phyloP scores from a whole-genome alignment of 768 basidiomycete genomes.

The Infundibulicybe gibba region DNA sequence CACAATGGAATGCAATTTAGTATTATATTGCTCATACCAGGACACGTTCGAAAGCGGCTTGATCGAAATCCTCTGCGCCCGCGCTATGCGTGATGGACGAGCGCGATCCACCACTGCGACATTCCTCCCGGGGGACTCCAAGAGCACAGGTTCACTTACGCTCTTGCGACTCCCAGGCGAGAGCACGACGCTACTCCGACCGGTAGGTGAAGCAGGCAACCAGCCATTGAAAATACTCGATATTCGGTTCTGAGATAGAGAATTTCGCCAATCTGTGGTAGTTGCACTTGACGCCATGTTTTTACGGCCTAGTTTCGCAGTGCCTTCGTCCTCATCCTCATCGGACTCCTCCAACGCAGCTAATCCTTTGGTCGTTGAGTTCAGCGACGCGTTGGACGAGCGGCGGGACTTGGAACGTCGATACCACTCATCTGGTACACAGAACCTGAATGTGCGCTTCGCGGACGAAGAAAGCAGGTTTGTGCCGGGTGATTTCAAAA shows the following conservation, averaged over 20 bases:
- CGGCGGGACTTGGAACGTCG: slow-evolving; percentile 60
- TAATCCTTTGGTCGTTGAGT: slow-evolving; percentile 45
- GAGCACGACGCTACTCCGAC: slow-evolving; percentile 25
- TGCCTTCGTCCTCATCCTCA: slow-evolving; percentile 50
- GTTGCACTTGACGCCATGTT: slow-evolving; percentile 12
- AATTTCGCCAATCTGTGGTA: slow-evolving; percentile 46
- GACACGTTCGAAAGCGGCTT: slow-evolving; percentile 59
- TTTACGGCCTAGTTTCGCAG: slow-evolving; percentile 46
- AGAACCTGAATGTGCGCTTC: slow-evolving; percentile 52
- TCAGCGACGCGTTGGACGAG: slow-evolving; percentile 39
- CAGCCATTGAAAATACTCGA: slow-evolving; percentile 68
- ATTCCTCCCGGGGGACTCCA: slow-evolving; percentile 39
- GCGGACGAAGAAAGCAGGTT: slow-evolving; percentile 40
- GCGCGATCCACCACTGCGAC: slow-evolving; percentile 9
- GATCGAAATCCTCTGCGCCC: slow-evolving; percentile 33
- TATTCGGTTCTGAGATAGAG: slow-evolving; percentile 55
- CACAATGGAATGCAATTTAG: too few species aligned
- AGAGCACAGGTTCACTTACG: slow-evolving; percentile 68
- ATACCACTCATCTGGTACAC: slow-evolving; percentile 80
- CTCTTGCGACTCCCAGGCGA: slow-evolving; percentile 46
- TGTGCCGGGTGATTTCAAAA: slow-evolving; percentile 34
- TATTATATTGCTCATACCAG: slow-evolving; percentile 43
- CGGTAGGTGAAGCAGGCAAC: slow-evolving; percentile 30
- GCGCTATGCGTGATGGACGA: slow-evolving; percentile 15
- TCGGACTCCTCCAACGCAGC: slow-evolving; percentile 47